A percentile compares a stretch with the other conserved stretches of the same genome.
phyloP scores from a whole-genome alignment of 2,329 filamentous ascomycete species.

The Ophiostoma triangulosporum region DNA sequence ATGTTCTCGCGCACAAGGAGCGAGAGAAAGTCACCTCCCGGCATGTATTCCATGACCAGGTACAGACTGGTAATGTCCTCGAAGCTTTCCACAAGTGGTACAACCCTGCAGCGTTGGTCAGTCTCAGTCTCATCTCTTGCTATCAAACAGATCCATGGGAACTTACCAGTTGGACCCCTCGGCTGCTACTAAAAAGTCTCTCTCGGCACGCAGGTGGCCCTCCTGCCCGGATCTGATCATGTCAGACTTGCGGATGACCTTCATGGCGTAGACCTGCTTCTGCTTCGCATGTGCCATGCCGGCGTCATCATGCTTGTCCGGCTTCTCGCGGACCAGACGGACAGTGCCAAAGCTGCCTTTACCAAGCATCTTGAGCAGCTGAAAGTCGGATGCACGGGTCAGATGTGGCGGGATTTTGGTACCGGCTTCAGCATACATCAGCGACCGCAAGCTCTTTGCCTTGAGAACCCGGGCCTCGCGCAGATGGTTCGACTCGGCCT shows the following conservation, averaged over 20 bases:
- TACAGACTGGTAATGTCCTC: constrained; percentile 78
- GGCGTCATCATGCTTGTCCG: background rate
- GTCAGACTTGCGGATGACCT: constrained; percentile 84
- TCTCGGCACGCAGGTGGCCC: constrained; percentile 77
- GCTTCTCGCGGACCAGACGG: constrained; percentile 61
- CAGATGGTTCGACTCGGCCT: constrained; percentile 59
- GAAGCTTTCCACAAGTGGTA: constrained; percentile 77
- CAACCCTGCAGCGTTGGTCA: constrained; percentile 45
- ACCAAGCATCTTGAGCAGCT: constrained; percentile 68
- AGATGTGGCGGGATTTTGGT: background rate
- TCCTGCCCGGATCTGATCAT: constrained; percentile 90
- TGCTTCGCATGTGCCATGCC: background rate
- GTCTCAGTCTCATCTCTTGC: background rate
- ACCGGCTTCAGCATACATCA: background rate
- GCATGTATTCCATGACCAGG: constrained; percentile 97
- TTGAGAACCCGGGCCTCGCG: constrained; percentile 61
- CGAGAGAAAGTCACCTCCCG: constrained; percentile 85
- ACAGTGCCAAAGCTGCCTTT: constrained; percentile 95
- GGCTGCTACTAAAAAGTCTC: constrained; percentile 81
- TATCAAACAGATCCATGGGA: background rate
- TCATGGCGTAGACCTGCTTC: constrained; percentile 80
- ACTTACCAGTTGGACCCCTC: constrained; percentile 68
- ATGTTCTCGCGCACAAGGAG: constrained; percentile 75
- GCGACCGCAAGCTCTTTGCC: constrained; percentile 19
- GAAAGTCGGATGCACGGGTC: constrained; percentile 44